Conservation (phyloP, 2,329 filamentous ascomycete species). For the Myriosclerotinia duriaeana region DNA sequence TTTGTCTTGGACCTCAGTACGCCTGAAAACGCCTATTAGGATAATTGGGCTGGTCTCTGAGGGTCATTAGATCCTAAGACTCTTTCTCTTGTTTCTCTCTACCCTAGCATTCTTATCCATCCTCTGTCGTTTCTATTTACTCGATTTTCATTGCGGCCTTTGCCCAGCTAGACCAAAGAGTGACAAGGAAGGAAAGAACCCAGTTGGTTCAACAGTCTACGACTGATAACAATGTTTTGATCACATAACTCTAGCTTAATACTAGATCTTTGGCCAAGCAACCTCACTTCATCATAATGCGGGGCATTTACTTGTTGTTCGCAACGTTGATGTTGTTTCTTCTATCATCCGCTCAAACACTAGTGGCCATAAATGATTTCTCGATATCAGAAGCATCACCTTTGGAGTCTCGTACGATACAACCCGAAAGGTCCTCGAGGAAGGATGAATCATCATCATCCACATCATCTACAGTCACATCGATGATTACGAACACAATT, state of each 20-base stretch:
- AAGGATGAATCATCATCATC: constrained; percentile 21
- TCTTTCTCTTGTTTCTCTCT: constrained; percentile 51
- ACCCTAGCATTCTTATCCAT: constrained; percentile 39
- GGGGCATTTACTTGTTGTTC: constrained; percentile 25
- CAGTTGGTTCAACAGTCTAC: constrained; percentile 20
- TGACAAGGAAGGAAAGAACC: constrained; percentile 14
- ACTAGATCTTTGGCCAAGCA: constrained; percentile 12
- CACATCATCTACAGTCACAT: constrained; percentile 22
- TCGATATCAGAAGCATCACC: constrained; percentile 9
- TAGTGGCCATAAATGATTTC: constrained; percentile 16
- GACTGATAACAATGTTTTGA: constrained; percentile 22
- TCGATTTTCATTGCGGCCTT: constrained; percentile 37
- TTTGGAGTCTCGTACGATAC: neutral
- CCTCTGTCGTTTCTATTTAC: constrained; percentile 41
- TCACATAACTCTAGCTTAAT: constrained; percentile 19
- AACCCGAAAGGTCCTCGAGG: neutral
- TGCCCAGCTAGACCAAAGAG: constrained; percentile 31
- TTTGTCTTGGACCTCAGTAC: constrained; percentile 15
- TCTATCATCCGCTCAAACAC: constrained; percentile 21
- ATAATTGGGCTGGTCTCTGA: constrained; percentile 20
- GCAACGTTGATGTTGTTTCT: constrained; percentile 21
- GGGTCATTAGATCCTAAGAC: constrained; percentile 48
- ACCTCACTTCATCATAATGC: constrained; percentile 26
- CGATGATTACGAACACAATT: constrained; percentile 27
- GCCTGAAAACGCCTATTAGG: constrained; percentile 13